Percentiles rank a stretch among this genome's conserved stretches.
Conservation (phyloP, 257 asterid species). For the Solanum boliviense region DNA sequence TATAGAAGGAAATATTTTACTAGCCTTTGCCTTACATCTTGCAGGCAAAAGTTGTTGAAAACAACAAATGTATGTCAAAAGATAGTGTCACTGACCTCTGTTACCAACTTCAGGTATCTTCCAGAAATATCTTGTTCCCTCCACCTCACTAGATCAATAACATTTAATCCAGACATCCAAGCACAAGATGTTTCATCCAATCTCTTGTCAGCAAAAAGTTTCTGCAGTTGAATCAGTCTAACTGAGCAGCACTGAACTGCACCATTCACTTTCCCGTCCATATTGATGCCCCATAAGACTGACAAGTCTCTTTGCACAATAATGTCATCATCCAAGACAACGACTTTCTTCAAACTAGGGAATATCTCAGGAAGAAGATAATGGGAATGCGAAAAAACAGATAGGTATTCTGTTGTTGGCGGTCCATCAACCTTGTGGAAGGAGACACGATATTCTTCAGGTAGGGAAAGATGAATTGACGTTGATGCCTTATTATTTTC, state of each 20-base stretch:
- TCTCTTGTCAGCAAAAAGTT: constrained; percentile 32
- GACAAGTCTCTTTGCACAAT: constrained; percentile 89
- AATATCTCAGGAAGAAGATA: constrained; percentile 81
- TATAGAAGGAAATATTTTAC: not conserved
- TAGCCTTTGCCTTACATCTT: not conserved
- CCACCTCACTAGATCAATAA: constrained; percentile 73
- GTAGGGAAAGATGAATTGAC: constrained; percentile 50
- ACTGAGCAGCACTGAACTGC: constrained; percentile 63
- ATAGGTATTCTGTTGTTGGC: constrained; percentile 61
- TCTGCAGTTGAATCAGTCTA: constrained; percentile 51
- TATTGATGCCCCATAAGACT: constrained; percentile 70
- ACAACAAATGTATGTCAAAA: not conserved
- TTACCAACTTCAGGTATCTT: constrained; percentile 46
- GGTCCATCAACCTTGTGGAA: constrained; percentile 50
- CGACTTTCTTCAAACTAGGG: constrained; percentile 58
- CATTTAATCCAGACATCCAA: constrained; percentile 88
- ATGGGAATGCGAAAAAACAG: constrained; percentile 74
- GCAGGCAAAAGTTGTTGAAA: not conserved
- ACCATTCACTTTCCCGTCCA: constrained; percentile 88
- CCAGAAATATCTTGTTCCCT: constrained; percentile 53
- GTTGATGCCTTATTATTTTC: constrained; percentile 29
- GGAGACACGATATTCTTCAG: constrained; percentile 88
- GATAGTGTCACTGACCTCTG: constrained; percentile 53
- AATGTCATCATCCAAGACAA: constrained; percentile 84
- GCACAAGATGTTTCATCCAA: constrained; percentile 57